These are phyloP conservation scores for Hypoxylon sp. DNA, from an alignment of 2,329 filamentous ascomycete genomes.

Conservation along the genomic window DNA sequence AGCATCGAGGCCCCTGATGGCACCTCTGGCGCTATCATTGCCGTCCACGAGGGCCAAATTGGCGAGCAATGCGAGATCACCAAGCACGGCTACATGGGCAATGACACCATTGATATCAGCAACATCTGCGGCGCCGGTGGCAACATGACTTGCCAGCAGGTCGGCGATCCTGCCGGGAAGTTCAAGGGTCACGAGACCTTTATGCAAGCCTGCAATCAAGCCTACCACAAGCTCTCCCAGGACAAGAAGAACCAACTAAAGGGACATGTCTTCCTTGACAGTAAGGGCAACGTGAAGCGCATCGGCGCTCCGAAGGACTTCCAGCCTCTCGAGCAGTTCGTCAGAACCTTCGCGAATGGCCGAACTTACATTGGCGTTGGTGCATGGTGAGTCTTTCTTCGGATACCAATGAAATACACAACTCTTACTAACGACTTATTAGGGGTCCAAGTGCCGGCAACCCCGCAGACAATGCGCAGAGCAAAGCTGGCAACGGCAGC, in stretches of 20 bases:
- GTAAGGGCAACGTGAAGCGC: constrained; percentile 53
- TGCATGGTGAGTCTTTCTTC: constrained; percentile 48
- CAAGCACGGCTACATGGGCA: constrained; percentile 54
- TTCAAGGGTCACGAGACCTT: constrained; percentile 58
- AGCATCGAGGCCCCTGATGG: constrained; percentile 54
- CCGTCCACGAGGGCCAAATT: constrained; percentile 57
- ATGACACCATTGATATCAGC: constrained; percentile 54
- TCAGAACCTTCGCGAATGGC: constrained; percentile 57
- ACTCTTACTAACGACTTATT: constrained; percentile 19
- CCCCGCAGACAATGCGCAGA: constrained; percentile 56
- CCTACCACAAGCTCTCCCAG: constrained; percentile 55
- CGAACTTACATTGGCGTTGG: constrained; percentile 60
- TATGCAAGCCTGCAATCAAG: constrained; percentile 58
- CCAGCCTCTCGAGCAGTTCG: constrained; percentile 56
- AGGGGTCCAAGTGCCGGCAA: constrained; percentile 55
- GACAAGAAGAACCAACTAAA: constrained; percentile 55
- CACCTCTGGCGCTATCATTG: constrained; percentile 58
- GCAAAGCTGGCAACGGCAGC: constrained; percentile 57
- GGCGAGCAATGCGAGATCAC: constrained; percentile 60
- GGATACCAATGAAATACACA: not conserved
- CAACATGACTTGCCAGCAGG: constrained; percentile 59
- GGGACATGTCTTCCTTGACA: constrained; percentile 53
- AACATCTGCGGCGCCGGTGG: constrained; percentile 59
- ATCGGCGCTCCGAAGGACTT: constrained; percentile 57
- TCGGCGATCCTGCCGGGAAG: constrained; percentile 54